Percentiles rank a stretch among this genome's conserved stretches.
Evolutionary conservation across 176 grass and related monocot genomes (phyloP).

Genomic region (Tillandsia leiboldiana): DNA sequence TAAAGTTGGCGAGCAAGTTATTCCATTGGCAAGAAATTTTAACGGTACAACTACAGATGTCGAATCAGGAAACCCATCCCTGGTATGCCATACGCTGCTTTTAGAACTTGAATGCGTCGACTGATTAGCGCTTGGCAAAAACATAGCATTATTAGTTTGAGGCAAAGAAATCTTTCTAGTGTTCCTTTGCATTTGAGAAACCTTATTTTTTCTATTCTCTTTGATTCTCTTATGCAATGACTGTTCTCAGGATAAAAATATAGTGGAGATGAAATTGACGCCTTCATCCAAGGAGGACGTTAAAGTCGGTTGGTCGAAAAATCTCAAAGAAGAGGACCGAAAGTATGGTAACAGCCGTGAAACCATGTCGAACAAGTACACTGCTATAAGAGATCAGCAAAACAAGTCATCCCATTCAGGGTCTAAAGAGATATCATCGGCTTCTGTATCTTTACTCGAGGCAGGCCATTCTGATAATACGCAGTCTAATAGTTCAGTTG

Average conservation of each 20-base stretch:
- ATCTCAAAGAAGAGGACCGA: slow-evolving; percentile 8
- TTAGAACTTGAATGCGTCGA: not conserved
- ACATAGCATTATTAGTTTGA: not conserved
- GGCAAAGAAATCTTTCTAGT: not conserved
- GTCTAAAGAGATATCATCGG: slow-evolving; percentile 46
- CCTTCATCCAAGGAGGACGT: slow-evolving; percentile 38
- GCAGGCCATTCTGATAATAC: slow-evolving; percentile 35
- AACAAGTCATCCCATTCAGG: slow-evolving; percentile 28
- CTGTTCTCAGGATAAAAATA: slow-evolving; percentile 42
- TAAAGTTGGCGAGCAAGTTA: slow-evolving; percentile 90
- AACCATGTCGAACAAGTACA: slow-evolving; percentile 64
- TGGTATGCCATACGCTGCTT: slow-evolving; percentile 22
- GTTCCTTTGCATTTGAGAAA: slow-evolving; percentile 6
- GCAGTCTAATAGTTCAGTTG: slow-evolving; percentile 15
- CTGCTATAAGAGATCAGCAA: slow-evolving; percentile 60
- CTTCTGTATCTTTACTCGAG: slow-evolving; percentile 69
- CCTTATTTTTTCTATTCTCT: slow-evolving; percentile 8
- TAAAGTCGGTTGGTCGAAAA: slow-evolving; percentile 30
- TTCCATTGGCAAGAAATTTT: slow-evolving; percentile 96
- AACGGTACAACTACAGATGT: slow-evolving; percentile 54
- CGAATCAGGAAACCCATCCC: slow-evolving; percentile 47
- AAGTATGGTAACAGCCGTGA: slow-evolving; percentile 54
- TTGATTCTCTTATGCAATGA: slow-evolving; percentile 11
- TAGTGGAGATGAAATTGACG: slow-evolving; percentile 46
- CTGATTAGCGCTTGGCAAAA: not conserved